phyloP scores from a whole-genome alignment of 208 protist species.

The Blastocrithidia nonstop region DNA sequence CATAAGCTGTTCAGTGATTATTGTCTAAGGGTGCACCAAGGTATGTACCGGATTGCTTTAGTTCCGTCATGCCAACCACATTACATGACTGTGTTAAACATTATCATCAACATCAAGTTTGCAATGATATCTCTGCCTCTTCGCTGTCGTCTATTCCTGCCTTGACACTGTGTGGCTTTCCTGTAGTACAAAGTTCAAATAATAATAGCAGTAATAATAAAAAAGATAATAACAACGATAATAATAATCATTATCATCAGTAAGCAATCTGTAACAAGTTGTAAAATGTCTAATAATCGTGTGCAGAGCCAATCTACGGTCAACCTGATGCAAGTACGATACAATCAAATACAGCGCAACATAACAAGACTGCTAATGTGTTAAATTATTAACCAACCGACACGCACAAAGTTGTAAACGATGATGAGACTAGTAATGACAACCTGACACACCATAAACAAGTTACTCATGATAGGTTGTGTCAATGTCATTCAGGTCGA shows the following conservation, averaged over 20 bases:
- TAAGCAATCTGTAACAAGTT: no score
- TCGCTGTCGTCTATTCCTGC: slow-evolving; percentile 11
- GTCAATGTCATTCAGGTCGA: slow-evolving; percentile 50
- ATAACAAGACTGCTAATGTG: not conserved
- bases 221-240: no score
- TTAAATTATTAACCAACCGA: not conserved
- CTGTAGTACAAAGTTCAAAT: slow-evolving; percentile 1
- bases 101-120: slow-evolving; percentile 27
- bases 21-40: slow-evolving; percentile 51
- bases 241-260: no score
- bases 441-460: slow-evolving; percentile 1
- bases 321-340: no score
- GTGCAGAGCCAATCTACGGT: no score
- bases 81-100: slow-evolving; percentile 23
- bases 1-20: slow-evolving; percentile 62
- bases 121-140: slow-evolving; percentile 43
- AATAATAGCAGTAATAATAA: not conserved
- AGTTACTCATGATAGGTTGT: slow-evolving; percentile 13
- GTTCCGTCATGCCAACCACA: slow-evolving; percentile 12
- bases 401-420: not conserved
- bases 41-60: slow-evolving; percentile 45
- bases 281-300: no score
- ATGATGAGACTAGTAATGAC: not conserved
- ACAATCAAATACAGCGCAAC: not conserved
- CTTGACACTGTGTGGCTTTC: not conserved